A percentile compares a stretch with the other conserved stretches of the same genome.
Evolutionary conservation across 768 basidiomycete genomes (phyloP).

Genomic region (Calocera viscosa): DNA sequence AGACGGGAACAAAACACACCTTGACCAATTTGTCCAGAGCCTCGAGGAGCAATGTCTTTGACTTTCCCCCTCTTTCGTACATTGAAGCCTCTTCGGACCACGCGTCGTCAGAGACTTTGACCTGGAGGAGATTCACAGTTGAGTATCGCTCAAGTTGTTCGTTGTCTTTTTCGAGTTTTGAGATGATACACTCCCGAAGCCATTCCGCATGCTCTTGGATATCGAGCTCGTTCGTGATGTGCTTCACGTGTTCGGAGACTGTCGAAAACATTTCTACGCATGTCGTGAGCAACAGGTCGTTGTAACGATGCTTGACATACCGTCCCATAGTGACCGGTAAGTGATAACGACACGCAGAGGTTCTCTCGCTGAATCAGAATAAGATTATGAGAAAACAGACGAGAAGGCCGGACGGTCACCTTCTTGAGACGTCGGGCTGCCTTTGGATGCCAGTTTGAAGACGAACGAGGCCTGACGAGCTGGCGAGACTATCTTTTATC

Average conservation of each 20-base stretch:
- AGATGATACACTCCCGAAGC: constrained; percentile 11
- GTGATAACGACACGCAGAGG: constrained; percentile 50
- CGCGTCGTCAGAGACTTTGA: constrained; percentile 31
- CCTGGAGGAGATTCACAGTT: constrained; percentile 36
- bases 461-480: constrained; percentile 63
- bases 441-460: constrained; percentile 58
- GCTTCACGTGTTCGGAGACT: constrained; percentile 11
- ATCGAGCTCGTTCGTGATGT: background rate
- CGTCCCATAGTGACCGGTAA: constrained; percentile 75
- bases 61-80: constrained; percentile 18
- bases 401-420: background rate
- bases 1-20: constrained; percentile 23
- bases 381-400: background rate
- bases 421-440: constrained; percentile 41
- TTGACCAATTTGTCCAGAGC: constrained; percentile 24
- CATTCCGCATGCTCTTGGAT: constrained; percentile 13
- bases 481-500: constrained; percentile 61
- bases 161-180: constrained; percentile 1
- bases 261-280: constrained; percentile 47
- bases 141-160: constrained; percentile 7
- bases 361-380: constrained; percentile 40
- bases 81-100: background rate
- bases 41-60: constrained; percentile 24
- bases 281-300: background rate
- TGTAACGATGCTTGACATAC: constrained; percentile 29